Conservation (phyloP, 208 protist species). For the Wallacemonas sp. region DNA sequence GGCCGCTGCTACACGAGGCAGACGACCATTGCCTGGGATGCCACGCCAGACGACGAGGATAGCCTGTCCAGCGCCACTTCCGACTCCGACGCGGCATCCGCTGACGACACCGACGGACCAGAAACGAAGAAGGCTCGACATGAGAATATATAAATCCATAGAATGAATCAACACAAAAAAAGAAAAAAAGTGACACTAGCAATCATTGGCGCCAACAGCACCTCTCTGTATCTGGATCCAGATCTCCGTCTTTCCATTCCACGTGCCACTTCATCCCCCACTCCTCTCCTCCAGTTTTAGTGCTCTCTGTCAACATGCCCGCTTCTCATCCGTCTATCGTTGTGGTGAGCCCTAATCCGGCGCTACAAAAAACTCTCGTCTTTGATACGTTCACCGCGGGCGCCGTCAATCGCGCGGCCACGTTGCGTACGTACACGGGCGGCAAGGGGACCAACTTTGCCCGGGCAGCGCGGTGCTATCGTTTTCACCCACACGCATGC, state of each 20-base stretch:
- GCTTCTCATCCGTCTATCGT: no score
- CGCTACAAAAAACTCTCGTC: conserved; percentile 35
- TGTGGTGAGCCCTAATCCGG: conserved; percentile 36
- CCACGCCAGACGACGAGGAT: not conserved
- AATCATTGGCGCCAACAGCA: no score
- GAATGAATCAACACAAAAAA: no score
- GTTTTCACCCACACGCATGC: conserved; percentile 11
- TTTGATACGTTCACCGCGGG: conserved; percentile 28
- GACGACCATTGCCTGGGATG: conserved; percentile 36
- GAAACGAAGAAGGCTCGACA: no score
- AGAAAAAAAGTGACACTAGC: no score
- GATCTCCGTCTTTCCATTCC: no score
- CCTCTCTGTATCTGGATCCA: no score
- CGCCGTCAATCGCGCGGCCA: conserved; percentile 32
- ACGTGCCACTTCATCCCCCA: no score
- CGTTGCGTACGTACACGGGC: conserved; percentile 27
- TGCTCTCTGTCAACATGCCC: no score
- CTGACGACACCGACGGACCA: not conserved
- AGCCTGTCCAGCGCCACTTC: not conserved
- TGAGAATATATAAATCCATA: no score
- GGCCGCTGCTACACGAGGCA: conserved; percentile 55
- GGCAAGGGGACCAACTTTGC: conserved; percentile 51
- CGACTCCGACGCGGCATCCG: not conserved
- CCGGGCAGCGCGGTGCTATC: conserved; percentile 27
- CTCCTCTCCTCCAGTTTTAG: no score